Evolutionary conservation across 2,329 filamentous ascomycete species (phyloP), one percentile per base, ranked within the genome.

Genomic region (Stagonosporopsis cucurbitacearum): DNA sequence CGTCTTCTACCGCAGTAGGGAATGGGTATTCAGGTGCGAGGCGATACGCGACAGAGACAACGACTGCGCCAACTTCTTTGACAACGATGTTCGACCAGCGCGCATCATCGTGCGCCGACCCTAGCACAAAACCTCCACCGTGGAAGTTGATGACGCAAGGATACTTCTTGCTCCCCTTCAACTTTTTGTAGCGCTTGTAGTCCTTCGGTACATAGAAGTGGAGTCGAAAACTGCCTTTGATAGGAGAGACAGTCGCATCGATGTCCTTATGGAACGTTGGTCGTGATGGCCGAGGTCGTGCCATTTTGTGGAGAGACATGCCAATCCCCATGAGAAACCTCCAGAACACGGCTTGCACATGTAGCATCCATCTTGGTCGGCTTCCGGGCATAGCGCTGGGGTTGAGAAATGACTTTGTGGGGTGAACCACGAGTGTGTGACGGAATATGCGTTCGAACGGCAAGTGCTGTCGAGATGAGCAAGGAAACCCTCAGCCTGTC

Each of bases 281-380:
- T 28, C 76, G 78, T 1, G 86, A 85, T 6, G 88, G 86, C 45
- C 82, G 80, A 6, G 87, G 86, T 37, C 81, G 76, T 1, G 87
- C 83, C 56, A 87, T 75, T 50, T 81, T 83, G 70, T 91, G 88
- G 35, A 91, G 77, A 57, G 83, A 79, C 87, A 90, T 90, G 67
- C 87, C 88, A 53, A 90, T 81, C 54, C 80, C 80, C 83, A 90
- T 89, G 37, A 90, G 78, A 52, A 83, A 80, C 48, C 89, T 82
- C 87, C 87, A 90, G 70, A 87, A 82, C 25, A 81, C 76, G 42
- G 88, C 88, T 70, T 89, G 83, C 48, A 87, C 63, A 51, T 83
- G 82, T 11, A 91, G 81, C 67, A 85, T 81, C 79, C 83, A 85
- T 75, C 87, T 81, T 32, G 80, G 77, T 15, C 78, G 78, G 32